Evolutionary conservation across 768 basidiomycete species (phyloP).

Genomic region (Chiua virens): DNA sequence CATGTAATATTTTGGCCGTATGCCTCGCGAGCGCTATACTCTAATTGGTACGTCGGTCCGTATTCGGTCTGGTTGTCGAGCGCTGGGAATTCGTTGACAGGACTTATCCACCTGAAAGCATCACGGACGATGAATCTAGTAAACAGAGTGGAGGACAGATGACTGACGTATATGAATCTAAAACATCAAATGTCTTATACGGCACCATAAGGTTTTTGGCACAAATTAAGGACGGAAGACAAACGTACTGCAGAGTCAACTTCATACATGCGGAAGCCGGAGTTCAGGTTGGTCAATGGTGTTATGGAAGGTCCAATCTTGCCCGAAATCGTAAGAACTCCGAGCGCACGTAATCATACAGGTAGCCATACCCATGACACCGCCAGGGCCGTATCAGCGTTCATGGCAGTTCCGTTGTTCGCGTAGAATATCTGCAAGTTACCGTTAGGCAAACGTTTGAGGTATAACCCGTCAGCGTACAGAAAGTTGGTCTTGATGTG

Average conservation of each 20-base stretch:
- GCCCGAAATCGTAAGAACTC: too few species aligned
- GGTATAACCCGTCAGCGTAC: conserved; percentile 29
- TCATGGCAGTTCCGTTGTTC: conserved; percentile 62
- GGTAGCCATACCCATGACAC: conserved; percentile 40
- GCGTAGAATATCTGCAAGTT: conserved; percentile 59
- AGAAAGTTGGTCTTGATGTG: conserved; percentile 65
- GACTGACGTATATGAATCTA: conserved; percentile 70
- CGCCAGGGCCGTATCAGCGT: conserved; percentile 50
- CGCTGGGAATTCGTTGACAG: conserved; percentile 53
- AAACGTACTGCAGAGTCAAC: conserved; percentile 33
- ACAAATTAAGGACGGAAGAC: neutral
- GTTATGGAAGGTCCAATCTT: conserved; percentile 54
- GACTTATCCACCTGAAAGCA: conserved; percentile 52
- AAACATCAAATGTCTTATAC: conserved; percentile 64
- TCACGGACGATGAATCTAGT: too few species aligned
- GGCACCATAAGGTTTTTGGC: neutral
- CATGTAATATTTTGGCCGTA: conserved; percentile 57
- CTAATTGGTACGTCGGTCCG: conserved; percentile 57
- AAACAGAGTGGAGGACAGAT: neutral
- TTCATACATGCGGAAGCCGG: conserved; percentile 54
- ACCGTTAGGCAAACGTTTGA: neutral
- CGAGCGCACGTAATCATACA: neutral
- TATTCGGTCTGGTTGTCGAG: conserved; percentile 54
- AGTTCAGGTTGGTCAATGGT: conserved; percentile 65
- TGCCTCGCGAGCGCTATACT: conserved; percentile 66